Evolutionary conservation across 352 stramenopile species (phyloP).

Genomic region (Phytopythium aichiense): DNA sequence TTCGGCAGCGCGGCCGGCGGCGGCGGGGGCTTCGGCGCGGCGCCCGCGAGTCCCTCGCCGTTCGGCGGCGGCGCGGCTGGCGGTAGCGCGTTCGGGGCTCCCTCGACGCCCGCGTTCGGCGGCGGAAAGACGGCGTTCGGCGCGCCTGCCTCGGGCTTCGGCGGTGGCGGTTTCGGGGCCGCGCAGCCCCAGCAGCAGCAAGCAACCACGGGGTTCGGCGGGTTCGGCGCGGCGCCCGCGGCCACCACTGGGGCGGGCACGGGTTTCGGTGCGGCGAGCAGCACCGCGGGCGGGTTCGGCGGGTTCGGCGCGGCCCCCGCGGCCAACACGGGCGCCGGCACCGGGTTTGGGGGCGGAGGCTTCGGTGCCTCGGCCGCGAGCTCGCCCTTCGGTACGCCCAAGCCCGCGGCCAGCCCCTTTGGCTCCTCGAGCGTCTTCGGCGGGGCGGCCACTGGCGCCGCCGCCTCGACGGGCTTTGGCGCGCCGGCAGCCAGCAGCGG

Average conservation of each 20-base stretch:
- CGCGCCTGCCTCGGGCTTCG: constrained; percentile 20
- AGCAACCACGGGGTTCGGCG: constrained; percentile 34
- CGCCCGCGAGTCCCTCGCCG: constrained; percentile 8
- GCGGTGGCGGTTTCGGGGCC: constrained; percentile 7
- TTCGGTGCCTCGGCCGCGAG: constrained; percentile 24
- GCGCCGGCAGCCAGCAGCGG: constrained; percentile 21
- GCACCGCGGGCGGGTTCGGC: not conserved
- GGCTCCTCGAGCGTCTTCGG: constrained; percentile 41
- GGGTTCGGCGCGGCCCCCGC: constrained; percentile 35
- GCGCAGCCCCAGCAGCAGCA: constrained; percentile 13
- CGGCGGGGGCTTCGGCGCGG: constrained; percentile 42
- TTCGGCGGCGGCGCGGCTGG: constrained; percentile 37
- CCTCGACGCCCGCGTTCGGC: constrained; percentile 25
- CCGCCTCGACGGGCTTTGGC: constrained; percentile 25
- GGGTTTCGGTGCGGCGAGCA: constrained; percentile 10
- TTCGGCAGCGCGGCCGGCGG: constrained; percentile 11
- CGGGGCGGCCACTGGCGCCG: constrained; percentile 12
- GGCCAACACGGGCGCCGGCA: constrained; percentile 13
- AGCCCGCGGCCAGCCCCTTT: constrained; percentile 56
- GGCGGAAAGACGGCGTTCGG: constrained; percentile 36
- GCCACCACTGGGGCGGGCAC: constrained; percentile 15
- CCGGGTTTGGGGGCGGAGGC: constrained; percentile 21
- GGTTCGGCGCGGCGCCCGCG: constrained; percentile 16
- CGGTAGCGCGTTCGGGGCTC: constrained; percentile 35
- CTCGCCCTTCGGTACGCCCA: constrained; percentile 15